These are phyloP conservation scores for Calamus simplicifolius DNA, from an alignment of 176 grass and related monocot genomes.

Conservation along the genomic window DNA sequence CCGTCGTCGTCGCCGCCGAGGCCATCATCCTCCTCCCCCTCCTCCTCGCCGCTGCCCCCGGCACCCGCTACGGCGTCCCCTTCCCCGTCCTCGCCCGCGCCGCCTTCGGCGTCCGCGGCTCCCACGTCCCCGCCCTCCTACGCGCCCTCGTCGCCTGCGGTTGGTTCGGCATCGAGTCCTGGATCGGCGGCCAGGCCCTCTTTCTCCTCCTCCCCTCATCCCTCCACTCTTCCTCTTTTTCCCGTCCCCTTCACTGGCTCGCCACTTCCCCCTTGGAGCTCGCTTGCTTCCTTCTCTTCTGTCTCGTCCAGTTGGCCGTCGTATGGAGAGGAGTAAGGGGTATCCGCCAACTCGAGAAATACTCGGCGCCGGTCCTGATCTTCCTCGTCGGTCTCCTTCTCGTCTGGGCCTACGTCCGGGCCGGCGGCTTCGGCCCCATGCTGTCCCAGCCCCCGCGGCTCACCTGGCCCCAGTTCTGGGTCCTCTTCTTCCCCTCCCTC, in stretches of 20 bases:
- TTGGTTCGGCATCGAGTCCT: constrained; percentile 41
- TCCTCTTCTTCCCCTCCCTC: constrained; percentile 37
- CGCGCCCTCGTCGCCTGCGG: constrained; percentile 36
- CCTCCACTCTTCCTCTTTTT: constrained; percentile 10
- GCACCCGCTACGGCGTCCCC: constrained; percentile 22
- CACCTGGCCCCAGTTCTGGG: constrained; percentile 19
- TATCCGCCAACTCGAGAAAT: constrained; percentile 15
- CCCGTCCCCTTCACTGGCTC: constrained; percentile 17
- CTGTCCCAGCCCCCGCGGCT: constrained; percentile 21
- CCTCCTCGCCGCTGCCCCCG: constrained; percentile 15
- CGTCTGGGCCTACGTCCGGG: constrained; percentile 26
- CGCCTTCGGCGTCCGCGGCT: constrained; percentile 21
- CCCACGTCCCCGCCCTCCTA: constrained; percentile 20
- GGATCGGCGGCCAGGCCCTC: constrained; percentile 30
- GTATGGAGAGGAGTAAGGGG: constrained; percentile 26
- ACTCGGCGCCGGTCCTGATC: constrained; percentile 24
- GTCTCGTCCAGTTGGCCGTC: constrained; percentile 17
- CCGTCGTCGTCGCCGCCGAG: constrained; percentile 10
- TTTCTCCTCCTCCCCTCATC: constrained; percentile 19
- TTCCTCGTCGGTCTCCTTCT: constrained; percentile 14
- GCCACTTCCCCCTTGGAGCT: constrained; percentile 29
- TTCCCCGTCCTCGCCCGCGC: constrained; percentile 24
- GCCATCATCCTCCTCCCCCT: constrained; percentile 24
- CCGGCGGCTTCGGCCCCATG: constrained; percentile 34
- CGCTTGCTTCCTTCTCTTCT: constrained; percentile 31